Conservation (phyloP, 495 filamentous ascomycete species). For the Lepidopterella palustris region DNA sequence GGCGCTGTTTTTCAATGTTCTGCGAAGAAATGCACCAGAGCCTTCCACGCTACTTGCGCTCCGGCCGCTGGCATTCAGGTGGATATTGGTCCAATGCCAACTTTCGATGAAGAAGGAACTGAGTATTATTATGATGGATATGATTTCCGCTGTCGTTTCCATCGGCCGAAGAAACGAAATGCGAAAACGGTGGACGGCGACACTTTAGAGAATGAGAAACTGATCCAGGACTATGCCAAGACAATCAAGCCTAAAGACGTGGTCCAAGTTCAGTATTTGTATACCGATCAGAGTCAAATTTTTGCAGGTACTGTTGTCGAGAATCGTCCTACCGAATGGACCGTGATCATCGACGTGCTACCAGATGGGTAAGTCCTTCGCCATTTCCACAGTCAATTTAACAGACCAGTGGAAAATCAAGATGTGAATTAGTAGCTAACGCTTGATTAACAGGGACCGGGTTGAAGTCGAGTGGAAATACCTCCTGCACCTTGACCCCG, state of each 20-base stretch:
- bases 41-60: constrained; percentile 94
- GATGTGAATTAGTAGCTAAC: constrained; percentile 32
- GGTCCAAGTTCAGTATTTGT: constrained; percentile 81
- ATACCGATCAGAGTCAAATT: constrained; percentile 56
- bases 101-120: constrained; percentile 85
- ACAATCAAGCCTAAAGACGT: constrained; percentile 66
- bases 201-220: constrained; percentile 60
- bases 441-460: constrained; percentile 43
- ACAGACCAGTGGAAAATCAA: neutral
- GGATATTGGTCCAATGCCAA: constrained; percentile 73
- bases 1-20: constrained; percentile 97
- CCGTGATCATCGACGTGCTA: constrained; percentile 72
- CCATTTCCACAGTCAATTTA: neutral
- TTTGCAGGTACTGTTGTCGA: constrained; percentile 86
- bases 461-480: constrained; percentile 75
- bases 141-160: constrained; percentile 89
- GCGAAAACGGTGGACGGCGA: constrained; percentile 61
- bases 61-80: constrained; percentile 85
- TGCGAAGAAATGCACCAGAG: constrained; percentile 83
- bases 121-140: constrained; percentile 85
- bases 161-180: constrained; percentile 82
- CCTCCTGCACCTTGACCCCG: constrained; percentile 59
- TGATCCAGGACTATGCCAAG: constrained; percentile 61
- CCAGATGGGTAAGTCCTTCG: constrained; percentile 68
- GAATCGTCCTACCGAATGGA: constrained; percentile 70